Percentiles rank a stretch among this genome's conserved stretches.
Conservation (phyloP, 2,329 filamentous ascomycete genomes). For the Trichoderma oligosporum region DNA sequence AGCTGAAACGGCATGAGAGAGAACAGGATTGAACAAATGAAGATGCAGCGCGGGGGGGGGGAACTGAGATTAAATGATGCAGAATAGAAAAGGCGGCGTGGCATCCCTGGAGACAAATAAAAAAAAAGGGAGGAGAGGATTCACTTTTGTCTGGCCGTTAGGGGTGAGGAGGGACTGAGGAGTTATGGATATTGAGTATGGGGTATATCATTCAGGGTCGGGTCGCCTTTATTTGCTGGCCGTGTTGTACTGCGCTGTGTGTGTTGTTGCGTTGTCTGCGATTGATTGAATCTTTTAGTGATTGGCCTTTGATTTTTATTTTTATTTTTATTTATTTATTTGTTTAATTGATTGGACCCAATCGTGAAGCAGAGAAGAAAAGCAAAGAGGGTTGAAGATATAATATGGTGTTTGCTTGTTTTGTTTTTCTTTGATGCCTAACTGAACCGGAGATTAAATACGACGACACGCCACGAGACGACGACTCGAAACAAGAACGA, state of each 20-base stretch:
- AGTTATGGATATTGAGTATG: too few species aligned
- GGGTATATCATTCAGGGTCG: neutral
- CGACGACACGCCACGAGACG: neutral
- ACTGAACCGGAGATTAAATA: neutral
- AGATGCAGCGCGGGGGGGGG: too few species aligned
- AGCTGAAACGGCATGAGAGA: constrained; percentile 12
- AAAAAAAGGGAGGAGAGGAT: neutral
- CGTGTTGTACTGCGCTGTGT: neutral
- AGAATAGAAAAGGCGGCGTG: neutral
- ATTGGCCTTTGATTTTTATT: too few species aligned
- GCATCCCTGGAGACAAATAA: neutral
- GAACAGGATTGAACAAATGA: neutral
- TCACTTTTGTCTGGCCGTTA: neutral
- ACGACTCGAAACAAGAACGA: neutral
- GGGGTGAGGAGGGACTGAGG: neutral
- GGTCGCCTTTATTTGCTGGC: neutral
- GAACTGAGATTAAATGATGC: too few species aligned
- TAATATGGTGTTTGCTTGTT: neutral
- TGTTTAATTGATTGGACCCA: neutral
- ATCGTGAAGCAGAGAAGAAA: too few species aligned
- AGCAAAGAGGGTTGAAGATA: too few species aligned
- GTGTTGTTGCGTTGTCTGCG: constrained; percentile 5
- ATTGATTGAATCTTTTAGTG: neutral
- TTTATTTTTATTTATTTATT: neutral
- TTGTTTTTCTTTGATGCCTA: constrained; percentile 7